Evolutionary conservation across 331 rosid species (phyloP), one percentile per base, ranked within the genome.

Genomic region (Quercus lobata): DNA sequence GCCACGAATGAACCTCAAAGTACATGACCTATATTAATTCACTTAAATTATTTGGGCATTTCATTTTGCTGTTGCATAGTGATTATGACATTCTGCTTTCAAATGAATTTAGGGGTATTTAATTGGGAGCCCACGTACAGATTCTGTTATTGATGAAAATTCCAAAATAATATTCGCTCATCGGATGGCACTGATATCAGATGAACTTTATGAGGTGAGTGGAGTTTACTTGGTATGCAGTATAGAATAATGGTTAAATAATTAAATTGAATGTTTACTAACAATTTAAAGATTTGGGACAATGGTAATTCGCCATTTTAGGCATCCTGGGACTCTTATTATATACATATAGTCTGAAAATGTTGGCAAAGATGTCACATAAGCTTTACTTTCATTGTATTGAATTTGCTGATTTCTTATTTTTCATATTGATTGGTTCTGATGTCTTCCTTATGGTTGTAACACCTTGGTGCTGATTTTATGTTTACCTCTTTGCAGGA

Each of bases 1-100:
- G 53, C 83, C 83, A 8, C 49, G 5, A 12, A 5, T 73, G 75
- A 80, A 80, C 34, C 70, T 80, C 10, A 80, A 17, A 57, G 80
- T 77, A 68, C 25, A 24, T 18, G 41, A 52, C 60, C 53, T 14
- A 52, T 4, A 54, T 53, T 27, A 24, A 7, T 34, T 57, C 15
- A 37, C 7, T 15, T 27, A 35, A 7, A 5, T 22, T 25, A 24
- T 46, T 44, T 17, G 2, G 11, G 21, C 4, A 41, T 22, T 10
- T 55, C 5, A 14, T 19, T 35, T 41, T 11, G 46, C 30, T 66
- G n/a, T 65, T 53, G 21, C 15, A 7, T 53, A 12, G 32, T 25
- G 25, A 15, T 32, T n/a, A 14, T 53, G 58, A 18, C 12, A 52
- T 29, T 76, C 7, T 21, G 53, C 25, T 19, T 35, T 14, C 0